phyloP scores from a whole-genome alignment of 2,329 filamentous ascomycete genomes.

The Ophiobolus disseminans region DNA sequence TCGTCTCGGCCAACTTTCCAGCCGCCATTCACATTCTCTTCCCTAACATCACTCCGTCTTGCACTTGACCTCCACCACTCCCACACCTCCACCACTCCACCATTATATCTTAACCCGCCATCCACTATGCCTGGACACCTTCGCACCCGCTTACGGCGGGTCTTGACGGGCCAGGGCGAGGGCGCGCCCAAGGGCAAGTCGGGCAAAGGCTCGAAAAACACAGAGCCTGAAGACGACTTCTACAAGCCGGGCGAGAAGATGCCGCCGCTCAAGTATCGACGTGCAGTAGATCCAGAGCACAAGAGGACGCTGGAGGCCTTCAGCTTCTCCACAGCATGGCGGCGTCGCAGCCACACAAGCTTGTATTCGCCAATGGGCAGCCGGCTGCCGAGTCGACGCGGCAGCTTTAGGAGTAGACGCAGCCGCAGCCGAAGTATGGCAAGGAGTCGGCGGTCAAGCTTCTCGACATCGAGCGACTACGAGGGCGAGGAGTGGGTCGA shows the following conservation, averaged over 20 bases:
- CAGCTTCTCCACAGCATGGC: conserved; percentile 56
- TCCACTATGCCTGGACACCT: conserved; percentile 52
- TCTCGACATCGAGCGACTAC: conserved; percentile 32
- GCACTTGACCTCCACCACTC: conserved; percentile 4
- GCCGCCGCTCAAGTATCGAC: conserved; percentile 59
- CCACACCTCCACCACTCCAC: conserved; percentile 1
- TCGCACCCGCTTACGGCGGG: conserved; percentile 55
- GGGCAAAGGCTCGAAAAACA: conserved; percentile 37
- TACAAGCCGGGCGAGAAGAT: conserved; percentile 61
- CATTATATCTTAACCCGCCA: conserved; percentile 2
- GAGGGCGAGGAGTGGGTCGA: conserved; percentile 51
- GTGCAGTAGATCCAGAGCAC: conserved; percentile 58
- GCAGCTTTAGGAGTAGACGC: conserved; percentile 40
- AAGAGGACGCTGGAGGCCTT: conserved; percentile 59
- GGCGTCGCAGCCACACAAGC: conserved; percentile 53
- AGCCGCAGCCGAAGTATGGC: conserved; percentile 40
- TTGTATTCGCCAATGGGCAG: conserved; percentile 59
- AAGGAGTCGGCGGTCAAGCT: conserved; percentile 45
- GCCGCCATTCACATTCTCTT: conserved; percentile 16
- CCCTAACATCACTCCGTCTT: conserved; percentile 8
- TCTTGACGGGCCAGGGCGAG: conserved; percentile 49
- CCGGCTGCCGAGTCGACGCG: conserved; percentile 52
- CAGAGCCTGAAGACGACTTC: conserved; percentile 53
- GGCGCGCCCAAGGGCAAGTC: conserved; percentile 35
- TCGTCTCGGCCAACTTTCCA: conserved; percentile 21